Evolutionary conservation across 805 yeast genomes (phyloP).

Genomic region (Pichia nanzhaoensis): DNA sequence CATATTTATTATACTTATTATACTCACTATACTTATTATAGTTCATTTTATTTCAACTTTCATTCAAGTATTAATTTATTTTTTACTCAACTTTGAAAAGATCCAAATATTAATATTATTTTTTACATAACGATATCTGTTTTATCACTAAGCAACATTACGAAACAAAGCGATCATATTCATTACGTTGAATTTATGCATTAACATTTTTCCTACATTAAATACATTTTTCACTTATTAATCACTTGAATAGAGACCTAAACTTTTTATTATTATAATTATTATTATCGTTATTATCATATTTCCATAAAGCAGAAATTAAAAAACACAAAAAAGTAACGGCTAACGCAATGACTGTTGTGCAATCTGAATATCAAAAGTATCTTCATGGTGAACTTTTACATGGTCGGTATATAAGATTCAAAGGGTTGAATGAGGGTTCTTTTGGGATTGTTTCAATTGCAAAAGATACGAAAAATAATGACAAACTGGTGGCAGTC

Average conservation of each 20-base stretch:
- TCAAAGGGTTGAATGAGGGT: slow-evolving; percentile 80
- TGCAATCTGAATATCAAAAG: slow-evolving; percentile 19
- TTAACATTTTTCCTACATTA: background rate
- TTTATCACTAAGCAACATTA: no score
- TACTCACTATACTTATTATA: no score
- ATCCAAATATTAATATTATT: no score
- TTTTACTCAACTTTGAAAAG: no score
- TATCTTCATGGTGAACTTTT: slow-evolving; percentile 39
- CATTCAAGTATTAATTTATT: no score
- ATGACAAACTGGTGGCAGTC: slow-evolving; percentile 62
- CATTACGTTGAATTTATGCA: background rate
- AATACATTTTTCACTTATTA: background rate
- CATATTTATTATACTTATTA: no score
- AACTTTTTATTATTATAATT: background rate
- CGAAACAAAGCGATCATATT: no score
- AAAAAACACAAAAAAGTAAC: background rate
- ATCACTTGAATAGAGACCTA: background rate
- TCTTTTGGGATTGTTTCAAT: slow-evolving; percentile 89
- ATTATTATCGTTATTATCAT: background rate
- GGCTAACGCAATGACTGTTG: background rate
- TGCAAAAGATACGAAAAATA: slow-evolving; percentile 58
- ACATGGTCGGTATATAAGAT: slow-evolving; percentile 55
- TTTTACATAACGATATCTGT: no score
- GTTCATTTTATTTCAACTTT: no score
- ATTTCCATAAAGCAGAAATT: background rate